Conservation (phyloP, 2,329 filamentous ascomycete species). For the Microcyclospora tardicrescens region DNA sequence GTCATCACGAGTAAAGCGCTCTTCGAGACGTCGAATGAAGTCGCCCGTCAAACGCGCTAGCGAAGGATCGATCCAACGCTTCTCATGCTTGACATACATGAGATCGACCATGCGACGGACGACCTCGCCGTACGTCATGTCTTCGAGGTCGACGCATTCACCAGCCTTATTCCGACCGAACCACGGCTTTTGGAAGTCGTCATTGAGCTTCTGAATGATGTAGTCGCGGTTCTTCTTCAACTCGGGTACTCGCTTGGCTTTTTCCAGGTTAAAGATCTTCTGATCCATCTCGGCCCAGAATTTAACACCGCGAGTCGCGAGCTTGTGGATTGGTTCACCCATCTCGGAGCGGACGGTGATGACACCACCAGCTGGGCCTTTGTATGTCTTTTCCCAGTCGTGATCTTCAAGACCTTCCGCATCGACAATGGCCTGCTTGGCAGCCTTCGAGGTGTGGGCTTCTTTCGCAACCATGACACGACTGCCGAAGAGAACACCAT, state of each 20-base stretch:
- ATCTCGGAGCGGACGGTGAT: constrained; percentile 97
- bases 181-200: constrained; percentile 95
- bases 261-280: constrained; percentile 93
- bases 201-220: constrained; percentile 92
- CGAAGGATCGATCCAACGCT: constrained; percentile 80
- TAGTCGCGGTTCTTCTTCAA: constrained; percentile 78
- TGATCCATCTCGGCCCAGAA: constrained; percentile 99
- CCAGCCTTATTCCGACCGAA: constrained; percentile 76
- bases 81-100: constrained; percentile 82
- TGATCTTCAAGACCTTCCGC: constrained; percentile 68
- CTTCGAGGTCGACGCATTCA: constrained; percentile 73
- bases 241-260: constrained; percentile 80
- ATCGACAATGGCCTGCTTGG: constrained; percentile 81
- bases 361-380: constrained; percentile 78
- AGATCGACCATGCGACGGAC: constrained; percentile 77
- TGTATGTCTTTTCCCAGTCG: constrained; percentile 89
- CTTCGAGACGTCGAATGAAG: constrained; percentile 92
- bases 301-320: constrained; percentile 85
- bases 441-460: constrained; percentile 72
- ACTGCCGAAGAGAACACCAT: constrained; percentile 80
- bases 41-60: constrained; percentile 76
- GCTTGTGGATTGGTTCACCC: constrained; percentile 98
- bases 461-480: constrained; percentile 94
- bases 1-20: constrained; percentile 68
- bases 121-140: constrained; percentile 91